Evolutionary conservation across 2,329 filamentous ascomycete species (phyloP).

Genomic region (Zasmidium angulare): DNA sequence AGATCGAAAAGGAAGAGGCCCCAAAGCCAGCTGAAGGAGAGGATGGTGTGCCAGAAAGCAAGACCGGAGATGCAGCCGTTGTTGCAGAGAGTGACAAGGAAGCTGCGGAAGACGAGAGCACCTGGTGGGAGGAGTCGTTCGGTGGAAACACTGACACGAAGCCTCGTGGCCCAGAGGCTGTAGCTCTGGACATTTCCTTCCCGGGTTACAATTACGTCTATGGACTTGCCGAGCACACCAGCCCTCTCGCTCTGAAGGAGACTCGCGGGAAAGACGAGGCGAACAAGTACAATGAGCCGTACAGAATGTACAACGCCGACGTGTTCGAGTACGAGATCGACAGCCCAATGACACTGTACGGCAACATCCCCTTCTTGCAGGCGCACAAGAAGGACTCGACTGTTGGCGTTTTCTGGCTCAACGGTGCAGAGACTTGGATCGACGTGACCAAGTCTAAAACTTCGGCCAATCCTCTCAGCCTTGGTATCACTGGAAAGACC

Average conservation of each 20-base stretch:
- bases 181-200: slow-evolving; percentile 89
- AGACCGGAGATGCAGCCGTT: slow-evolving; percentile 47
- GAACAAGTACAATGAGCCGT: slow-evolving; percentile 83
- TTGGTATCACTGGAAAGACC: slow-evolving; percentile 67
- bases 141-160: slow-evolving; percentile 94
- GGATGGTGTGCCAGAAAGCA: slow-evolving; percentile 35
- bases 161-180: slow-evolving; percentile 88
- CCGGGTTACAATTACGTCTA: slow-evolving; percentile 89
- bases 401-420: slow-evolving; percentile 96
- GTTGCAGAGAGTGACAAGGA: slow-evolving; percentile 41
- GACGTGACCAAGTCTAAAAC: slow-evolving; percentile 83
- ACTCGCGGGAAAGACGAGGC: slow-evolving; percentile 87
- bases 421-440: slow-evolving; percentile 95
- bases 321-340: slow-evolving; percentile 98
- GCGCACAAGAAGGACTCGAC: slow-evolving; percentile 91
- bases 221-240: slow-evolving; percentile 90
- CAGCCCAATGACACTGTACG: slow-evolving; percentile 97
- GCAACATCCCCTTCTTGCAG: slow-evolving; percentile 97
- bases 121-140: slow-evolving; percentile 97
- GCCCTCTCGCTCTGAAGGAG: slow-evolving; percentile 81
- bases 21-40: slow-evolving; percentile 41
- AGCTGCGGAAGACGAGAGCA: slow-evolving; percentile 72
- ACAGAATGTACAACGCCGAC: slow-evolving; percentile 92
- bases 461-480: slow-evolving; percentile 71
- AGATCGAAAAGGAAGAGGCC: slow-evolving; percentile 67